Conservation (phyloP, 2,329 filamentous ascomycete genomes). For the Fusarium acutatum region DNA sequence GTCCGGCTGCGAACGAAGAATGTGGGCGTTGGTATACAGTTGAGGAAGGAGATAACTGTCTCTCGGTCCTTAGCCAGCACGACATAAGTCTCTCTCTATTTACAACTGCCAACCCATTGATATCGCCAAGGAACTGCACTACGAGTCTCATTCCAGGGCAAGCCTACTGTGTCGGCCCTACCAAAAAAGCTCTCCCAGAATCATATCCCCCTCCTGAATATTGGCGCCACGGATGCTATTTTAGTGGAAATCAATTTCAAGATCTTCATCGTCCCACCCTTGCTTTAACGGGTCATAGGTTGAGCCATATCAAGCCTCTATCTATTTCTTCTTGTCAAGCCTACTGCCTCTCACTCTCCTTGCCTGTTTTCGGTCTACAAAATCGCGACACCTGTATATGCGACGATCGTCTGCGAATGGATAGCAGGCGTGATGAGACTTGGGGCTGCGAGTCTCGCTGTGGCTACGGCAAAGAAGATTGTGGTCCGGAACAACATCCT, state of each 20-base stretch:
- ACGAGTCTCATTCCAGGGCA: not conserved
- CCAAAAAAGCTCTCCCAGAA: not conserved
- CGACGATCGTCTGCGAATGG: not conserved
- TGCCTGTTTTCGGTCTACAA: not conserved
- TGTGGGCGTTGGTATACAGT: not conserved
- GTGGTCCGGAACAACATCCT: not conserved
- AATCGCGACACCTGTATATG: not conserved
- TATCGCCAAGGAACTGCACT: not conserved
- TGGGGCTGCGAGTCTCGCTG: not conserved
- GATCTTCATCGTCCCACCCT: not conserved
- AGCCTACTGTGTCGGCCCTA: not conserved
- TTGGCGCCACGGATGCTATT: not conserved
- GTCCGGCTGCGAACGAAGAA: fast-evolving
- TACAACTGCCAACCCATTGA: not conserved
- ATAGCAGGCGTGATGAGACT: not conserved
- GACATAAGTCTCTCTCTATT: not conserved
- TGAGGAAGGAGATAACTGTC: not conserved
- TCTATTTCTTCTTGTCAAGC: not conserved
- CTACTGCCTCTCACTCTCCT: not conserved
- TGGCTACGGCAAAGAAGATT: too few species aligned
- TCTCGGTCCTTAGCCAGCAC: fast-evolving
- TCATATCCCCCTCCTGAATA: not conserved
- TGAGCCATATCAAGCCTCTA: not conserved
- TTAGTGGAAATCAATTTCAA: not conserved
- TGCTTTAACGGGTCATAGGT: not conserved